Base-by-base conservation (phyloP, 2,329 filamentous ascomycete genomes). In the Ophiostoma angusticollis region DNA sequence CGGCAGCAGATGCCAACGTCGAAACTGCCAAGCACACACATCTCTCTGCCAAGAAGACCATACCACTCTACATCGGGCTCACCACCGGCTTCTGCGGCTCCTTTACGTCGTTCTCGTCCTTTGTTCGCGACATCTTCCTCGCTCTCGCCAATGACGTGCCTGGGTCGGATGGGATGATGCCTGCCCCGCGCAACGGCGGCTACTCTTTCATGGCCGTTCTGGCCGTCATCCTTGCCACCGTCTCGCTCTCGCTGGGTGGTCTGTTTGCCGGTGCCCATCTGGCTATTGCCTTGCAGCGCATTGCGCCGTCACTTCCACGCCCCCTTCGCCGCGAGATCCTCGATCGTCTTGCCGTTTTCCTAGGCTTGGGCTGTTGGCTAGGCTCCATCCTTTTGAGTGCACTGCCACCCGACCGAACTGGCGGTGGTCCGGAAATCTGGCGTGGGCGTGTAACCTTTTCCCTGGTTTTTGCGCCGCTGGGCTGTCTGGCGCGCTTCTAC, bases 181-280 rank as follows among this genome's bases (percentile, higher is more conserved):
- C 4, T 14, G 55, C 59, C 0, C 53, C 57, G 1, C 70, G 85
- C 3, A 78, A 79, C 49, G 76, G 73, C 8, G 87, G 85, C 1
- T 82, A 89, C 58, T 85, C 80, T 4, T 80, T 95, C 61, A 76
- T 89, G 69, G 84, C 89, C 0, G 59, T 91, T 25, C 52, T 87
- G 2, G 83, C 80, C 13, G 74, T 93, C 28, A 61, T 84, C n/a
- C 63, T 93, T 35, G 64, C 72, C 7, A 93, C 84, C 0, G 56
- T 89, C 11, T 68, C 74, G 0, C 64, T 93, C 14, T 85, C 78
- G 9, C 59, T 91, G 4, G 67, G 72, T 0, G 84, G 73, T 0
- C 64, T 94, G 4, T 68, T 78, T 35, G 52, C 80, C 13, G 89
- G 89, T 14, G 75, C 78, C 0, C 87, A 95, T 50, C 54, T 89